Percentiles rank a stretch among this genome's conserved stretches.
phyloP scores from a whole-genome alignment of 2,329 filamentous ascomycete genomes.

The Coniochaeta hoffmannii region DNA sequence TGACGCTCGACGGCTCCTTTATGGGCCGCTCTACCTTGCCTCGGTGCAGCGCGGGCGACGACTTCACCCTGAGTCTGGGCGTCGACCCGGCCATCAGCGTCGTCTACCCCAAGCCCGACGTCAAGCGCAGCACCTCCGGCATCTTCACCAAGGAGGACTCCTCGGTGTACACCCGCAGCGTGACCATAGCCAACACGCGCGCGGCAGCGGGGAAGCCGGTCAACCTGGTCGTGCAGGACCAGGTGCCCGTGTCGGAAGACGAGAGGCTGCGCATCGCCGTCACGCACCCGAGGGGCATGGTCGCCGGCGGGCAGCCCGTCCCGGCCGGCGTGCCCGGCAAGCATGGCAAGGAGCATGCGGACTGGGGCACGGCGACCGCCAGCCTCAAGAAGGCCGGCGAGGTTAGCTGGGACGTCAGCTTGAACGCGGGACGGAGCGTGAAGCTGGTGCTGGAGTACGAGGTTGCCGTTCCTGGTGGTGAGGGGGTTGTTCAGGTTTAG shows the following conservation, averaged over 20 bases:
- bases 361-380: conserved; percentile 49
- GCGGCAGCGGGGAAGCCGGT: conserved; percentile 26
- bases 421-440: conserved; percentile 50
- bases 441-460: conserved; percentile 55
- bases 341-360: conserved; percentile 23
- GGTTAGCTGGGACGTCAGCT: conserved; percentile 48
- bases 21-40: conserved; percentile 49
- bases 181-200: conserved; percentile 45
- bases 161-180: conserved; percentile 38
- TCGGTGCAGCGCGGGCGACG: conserved; percentile 46
- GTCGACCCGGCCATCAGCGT: conserved; percentile 51
- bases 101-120: conserved; percentile 47
- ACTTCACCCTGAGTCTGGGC: conserved; percentile 48
- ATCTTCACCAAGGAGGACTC: conserved; percentile 47
- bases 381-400: conserved; percentile 49
- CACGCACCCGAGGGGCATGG: conserved; percentile 38
- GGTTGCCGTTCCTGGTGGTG: conserved; percentile 45
- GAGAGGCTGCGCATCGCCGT: conserved; percentile 47
- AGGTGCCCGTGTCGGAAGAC: conserved; percentile 55
- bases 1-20: conserved; percentile 58
- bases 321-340: conserved; percentile 10
- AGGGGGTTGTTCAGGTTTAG: conserved; percentile 22
- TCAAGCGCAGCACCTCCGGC: conserved; percentile 41
- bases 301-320: conserved; percentile 21
- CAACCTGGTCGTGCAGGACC: conserved; percentile 47